These are phyloP conservation scores for Didymellaceae sp. DNA, from an alignment of 2,329 filamentous ascomycete species.

Conservation along the genomic window DNA sequence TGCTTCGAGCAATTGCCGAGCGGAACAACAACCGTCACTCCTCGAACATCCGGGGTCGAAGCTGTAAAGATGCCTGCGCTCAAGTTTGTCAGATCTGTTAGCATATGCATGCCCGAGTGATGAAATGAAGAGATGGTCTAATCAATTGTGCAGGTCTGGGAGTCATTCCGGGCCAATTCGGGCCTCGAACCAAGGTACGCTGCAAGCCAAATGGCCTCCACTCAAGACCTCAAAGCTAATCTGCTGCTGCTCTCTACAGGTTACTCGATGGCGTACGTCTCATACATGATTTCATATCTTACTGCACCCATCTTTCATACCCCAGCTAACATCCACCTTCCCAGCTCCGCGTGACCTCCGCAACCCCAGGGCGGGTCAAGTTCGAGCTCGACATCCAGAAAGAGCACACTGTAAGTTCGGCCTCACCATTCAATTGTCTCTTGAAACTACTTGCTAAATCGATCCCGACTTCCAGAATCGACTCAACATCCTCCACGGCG, in stretches of 20 bases:
- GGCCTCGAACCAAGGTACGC: constrained; percentile 84
- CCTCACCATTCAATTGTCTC: neutral
- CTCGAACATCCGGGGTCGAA: constrained; percentile 8
- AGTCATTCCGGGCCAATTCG: constrained; percentile 84
- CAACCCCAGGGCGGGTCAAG: constrained; percentile 70
- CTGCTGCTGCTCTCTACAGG: too few relatives aligned
- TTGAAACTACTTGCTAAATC: too few relatives aligned
- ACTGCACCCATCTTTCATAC: neutral
- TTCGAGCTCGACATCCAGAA: constrained; percentile 78
- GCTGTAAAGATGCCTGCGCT: constrained; percentile 52
- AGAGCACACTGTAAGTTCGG: constrained; percentile 70
- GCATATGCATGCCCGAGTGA: constrained; percentile 28
- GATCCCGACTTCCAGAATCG: constrained; percentile 76
- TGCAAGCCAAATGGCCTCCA: neutral
- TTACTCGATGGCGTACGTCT: constrained; percentile 50
- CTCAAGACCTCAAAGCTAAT: neutral
- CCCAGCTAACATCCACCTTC: neutral
- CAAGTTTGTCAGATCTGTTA: constrained; percentile 70
- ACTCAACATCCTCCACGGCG: constrained; percentile 76
- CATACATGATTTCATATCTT: neutral
- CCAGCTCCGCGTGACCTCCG: constrained; percentile 71
- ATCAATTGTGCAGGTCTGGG: constrained; percentile 69
- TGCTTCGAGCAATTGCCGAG: constrained; percentile 26
- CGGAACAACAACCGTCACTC: constrained; percentile 32
- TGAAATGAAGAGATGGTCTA: constrained; percentile 10